Evolutionary conservation across 805 yeast species (phyloP), one percentile per base, ranked within the genome.

Genomic region (Starmera amethionina): DNA sequence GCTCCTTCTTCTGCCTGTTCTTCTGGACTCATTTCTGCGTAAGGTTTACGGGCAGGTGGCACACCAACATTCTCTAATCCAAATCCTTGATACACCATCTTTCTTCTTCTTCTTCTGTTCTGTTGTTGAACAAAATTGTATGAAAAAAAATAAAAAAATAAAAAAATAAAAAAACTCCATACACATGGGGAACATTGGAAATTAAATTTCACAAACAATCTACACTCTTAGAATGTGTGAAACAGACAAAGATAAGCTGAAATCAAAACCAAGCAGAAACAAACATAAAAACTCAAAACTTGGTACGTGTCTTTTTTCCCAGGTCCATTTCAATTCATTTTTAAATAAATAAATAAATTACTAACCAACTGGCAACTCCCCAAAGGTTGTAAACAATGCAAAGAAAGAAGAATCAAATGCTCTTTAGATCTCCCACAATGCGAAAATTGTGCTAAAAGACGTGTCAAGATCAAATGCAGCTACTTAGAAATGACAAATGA

Each of bases 1-100:
- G 97, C 97, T 14, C 95, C 95, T 41, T 77, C 78, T 50, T 86
- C 93, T 2, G 95, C 96, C 63, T 87, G 96, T 58, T 89, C 96
- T 47, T 89, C 96, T 34, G 79, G 89, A 2, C 86, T 76, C 88
- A 90, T 78, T 50, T 85, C 85, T 36, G 73, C 62, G 43, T 70
- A 66, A 8, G 80, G 64, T 59, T 73, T 77, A 44, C 66, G 56
- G 19, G 58, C 56, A 1, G 70, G 67, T 15, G 65, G 68, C 8
- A 72, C 52, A 13, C 60, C 51, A 7, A 63, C 54, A 19, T 60
- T 59, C 8, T 66, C 70, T 16, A 67, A 47, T 1, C 71, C 71
- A 51, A 67, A 67, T 6, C 71, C 71, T 37, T 54, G 56, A 43
- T 61, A 67, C 12, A 61, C 65, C 72, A 67, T 60, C 22, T 5